phyloP scores from a whole-genome alignment of 805 yeast species.

The Metschnikowia baotianmanensis region DNA sequence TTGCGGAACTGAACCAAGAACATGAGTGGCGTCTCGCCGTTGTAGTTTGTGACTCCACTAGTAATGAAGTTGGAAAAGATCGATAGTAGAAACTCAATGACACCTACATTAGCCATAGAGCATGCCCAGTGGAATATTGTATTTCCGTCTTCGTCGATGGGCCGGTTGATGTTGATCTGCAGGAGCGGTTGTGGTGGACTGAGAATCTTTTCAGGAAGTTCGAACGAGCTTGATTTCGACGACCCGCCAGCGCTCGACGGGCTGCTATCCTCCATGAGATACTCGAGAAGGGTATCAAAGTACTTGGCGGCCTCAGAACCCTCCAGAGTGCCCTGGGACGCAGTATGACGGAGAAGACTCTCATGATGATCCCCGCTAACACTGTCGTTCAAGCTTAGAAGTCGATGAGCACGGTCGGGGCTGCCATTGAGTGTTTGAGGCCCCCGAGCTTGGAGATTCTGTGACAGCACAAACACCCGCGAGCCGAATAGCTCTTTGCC shows the following conservation, averaged over 20 bases:
- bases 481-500: slow-evolving; percentile 43
- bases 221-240: slow-evolving; percentile 4
- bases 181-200: slow-evolving; percentile 53
- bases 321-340: neutral
- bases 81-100: slow-evolving; percentile 60
- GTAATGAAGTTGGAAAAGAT: slow-evolving; percentile 67
- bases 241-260: slow-evolving; percentile 1
- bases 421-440: slow-evolving; percentile 3
- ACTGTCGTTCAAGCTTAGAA: slow-evolving; percentile 30
- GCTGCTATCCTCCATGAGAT: slow-evolving; percentile 48
- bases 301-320: slow-evolving; percentile 29
- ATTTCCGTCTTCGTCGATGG: slow-evolving; percentile 92
- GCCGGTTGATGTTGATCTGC: slow-evolving; percentile 72
- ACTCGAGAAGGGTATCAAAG: slow-evolving; percentile 46
- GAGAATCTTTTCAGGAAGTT: slow-evolving; percentile 40
- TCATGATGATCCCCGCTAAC: slow-evolving; percentile 19
- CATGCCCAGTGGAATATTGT: slow-evolving; percentile 96
- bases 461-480: slow-evolving; percentile 23
- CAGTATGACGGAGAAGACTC: neutral
- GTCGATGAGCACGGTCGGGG: slow-evolving; percentile 15
- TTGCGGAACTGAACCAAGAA: slow-evolving; percentile 41
- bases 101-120: slow-evolving; percentile 72
- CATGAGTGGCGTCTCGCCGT: slow-evolving; percentile 83
- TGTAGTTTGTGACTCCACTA: slow-evolving; percentile 68
- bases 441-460: slow-evolving; percentile 3